These are phyloP conservation scores for Stygiomarasmius scandens DNA, from an alignment of 1,284 basidiomycete species.

Conservation along the genomic window DNA sequence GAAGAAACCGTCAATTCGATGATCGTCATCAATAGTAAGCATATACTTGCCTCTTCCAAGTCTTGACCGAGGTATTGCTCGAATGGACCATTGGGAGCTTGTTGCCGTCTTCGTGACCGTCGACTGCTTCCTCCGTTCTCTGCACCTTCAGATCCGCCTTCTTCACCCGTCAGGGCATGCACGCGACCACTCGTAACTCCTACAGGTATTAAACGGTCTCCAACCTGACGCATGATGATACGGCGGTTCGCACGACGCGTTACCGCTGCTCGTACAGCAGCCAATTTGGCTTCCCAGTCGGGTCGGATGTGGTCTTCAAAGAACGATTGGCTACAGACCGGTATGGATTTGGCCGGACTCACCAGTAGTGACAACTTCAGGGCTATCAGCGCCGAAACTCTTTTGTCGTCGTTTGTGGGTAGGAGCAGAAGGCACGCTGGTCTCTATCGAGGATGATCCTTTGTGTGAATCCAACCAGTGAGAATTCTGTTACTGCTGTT, in stretches of 20 bases:
- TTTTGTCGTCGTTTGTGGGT: constrained; percentile 77
- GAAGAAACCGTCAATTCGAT: constrained; percentile 15
- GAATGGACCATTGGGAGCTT: constrained; percentile 31
- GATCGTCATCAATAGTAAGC: constrained; percentile 4
- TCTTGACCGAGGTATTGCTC: constrained; percentile 32
- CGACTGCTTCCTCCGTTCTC: constrained; percentile 48
- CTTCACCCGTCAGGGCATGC: constrained; percentile 63
- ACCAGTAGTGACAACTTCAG: constrained; percentile 92
- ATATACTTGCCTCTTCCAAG: constrained; percentile 47
- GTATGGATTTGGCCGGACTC: constrained; percentile 25
- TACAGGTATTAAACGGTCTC: constrained; percentile 94
- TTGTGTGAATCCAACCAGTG: constrained; percentile 56
- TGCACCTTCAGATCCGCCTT: constrained; percentile 45
- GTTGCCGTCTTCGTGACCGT: constrained; percentile 60
- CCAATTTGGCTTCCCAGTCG: constrained; percentile 93
- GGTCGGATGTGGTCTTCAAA: constrained; percentile 85
- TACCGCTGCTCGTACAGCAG: constrained; percentile 86
- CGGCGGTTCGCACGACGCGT: constrained; percentile 90
- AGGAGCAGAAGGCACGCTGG: constrained; percentile 34
- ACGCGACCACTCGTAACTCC: constrained; percentile 87
- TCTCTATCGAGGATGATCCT: constrained; percentile 36
- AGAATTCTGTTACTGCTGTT: constrained; percentile 31
- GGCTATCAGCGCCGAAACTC: constrained; percentile 74
- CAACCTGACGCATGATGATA: constrained; percentile 98
- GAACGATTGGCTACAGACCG: constrained; percentile 16